phyloP scores from a whole-genome alignment of 2,329 filamentous ascomycete species.

The Cryphonectria radicalis region DNA sequence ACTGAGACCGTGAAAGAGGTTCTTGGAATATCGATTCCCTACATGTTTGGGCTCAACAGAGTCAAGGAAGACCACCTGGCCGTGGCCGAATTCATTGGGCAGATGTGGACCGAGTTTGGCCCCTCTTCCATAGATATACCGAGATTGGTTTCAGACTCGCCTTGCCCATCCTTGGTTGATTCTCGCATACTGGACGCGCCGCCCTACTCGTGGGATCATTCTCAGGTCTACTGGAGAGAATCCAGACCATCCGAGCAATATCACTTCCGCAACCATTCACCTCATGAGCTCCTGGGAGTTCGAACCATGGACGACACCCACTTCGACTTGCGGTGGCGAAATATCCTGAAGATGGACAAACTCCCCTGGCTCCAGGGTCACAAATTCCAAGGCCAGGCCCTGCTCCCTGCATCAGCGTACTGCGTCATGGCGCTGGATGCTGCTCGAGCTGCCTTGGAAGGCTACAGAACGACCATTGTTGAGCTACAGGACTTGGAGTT shows the following conservation, averaged over 20 bases:
- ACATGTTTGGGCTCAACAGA: constrained; percentile 40
- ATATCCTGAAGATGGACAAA: constrained; percentile 43
- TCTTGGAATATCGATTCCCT: constrained; percentile 33
- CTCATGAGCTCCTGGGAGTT: constrained; percentile 45
- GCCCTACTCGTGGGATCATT: constrained; percentile 54
- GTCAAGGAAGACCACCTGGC: constrained; percentile 37
- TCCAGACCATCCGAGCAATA: constrained; percentile 46
- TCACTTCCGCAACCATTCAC: constrained; percentile 41
- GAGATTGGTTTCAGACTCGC: constrained; percentile 33
- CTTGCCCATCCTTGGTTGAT: constrained; percentile 30
- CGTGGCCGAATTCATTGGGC: constrained; percentile 41
- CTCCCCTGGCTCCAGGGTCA: constrained; percentile 48
- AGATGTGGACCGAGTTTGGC: constrained; percentile 40
- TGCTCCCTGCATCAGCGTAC: constrained; percentile 53
- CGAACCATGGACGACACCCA: constrained; percentile 44
- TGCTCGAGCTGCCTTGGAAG: constrained; percentile 37
- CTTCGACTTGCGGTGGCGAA: constrained; percentile 45
- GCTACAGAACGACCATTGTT: constrained; percentile 35
- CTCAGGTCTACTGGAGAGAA: constrained; percentile 47
- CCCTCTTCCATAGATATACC: constrained; percentile 32
- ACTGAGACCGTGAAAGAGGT: constrained; percentile 40
- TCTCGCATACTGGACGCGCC: constrained; percentile 40
- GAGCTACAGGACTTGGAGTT: constrained; percentile 42
- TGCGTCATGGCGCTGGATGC: constrained; percentile 53
- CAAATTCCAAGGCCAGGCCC: constrained; percentile 47